Base-by-base conservation (phyloP, 306 rosid genomes). In the Pachyrhizus erosus region DNA sequence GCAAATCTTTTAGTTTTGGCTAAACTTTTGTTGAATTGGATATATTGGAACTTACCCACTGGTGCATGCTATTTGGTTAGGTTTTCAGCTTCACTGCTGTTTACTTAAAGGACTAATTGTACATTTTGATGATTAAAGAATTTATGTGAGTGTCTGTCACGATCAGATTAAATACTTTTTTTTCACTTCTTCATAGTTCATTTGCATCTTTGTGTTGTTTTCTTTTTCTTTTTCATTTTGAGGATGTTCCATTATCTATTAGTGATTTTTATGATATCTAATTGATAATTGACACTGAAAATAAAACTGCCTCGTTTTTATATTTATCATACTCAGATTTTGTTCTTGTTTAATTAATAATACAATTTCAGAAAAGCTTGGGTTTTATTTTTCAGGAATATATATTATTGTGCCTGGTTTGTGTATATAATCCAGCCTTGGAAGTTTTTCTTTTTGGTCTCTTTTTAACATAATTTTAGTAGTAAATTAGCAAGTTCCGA, bases 311-410 rank as follows among this genome's bases (percentile, higher is more conserved):
- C 34, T 29, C 68, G 20, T 80, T 6, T 76, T 15, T 39, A 39
- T 17, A 23, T 20, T 13, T 48, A 57, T 49, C 34, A 33, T 48
- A n/a, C 34, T 55, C 42, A 48, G 14, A 40, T 64, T 61, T 65
- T 37, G 40, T 43, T 79, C 72, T 23, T 24, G 57, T 79, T 79
- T 12, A 54, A 42, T 70, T 64, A 62, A 65, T 73, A 42, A 73
- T 55, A 24, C 40, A 79, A 79, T 42, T 45, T 45, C 26, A 7
- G 69, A 80, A 66, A 84, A 84, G 40, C 67, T 33, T 84, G 65
- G 46, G 42, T 79, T 65, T 12, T 65, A 21, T 65, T 65, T 78
- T 60, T 34, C 18, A 9, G 80, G 43, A 75, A 75, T 33, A 39
- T 57, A 74, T 68, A 49, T 6, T 8, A 37, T 14, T 54, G 27